A percentile compares a stretch with the other conserved stretches of the same genome.
phyloP scores from a whole-genome alignment of 148 eudicot species.

The Linanthus parryae region DNA sequence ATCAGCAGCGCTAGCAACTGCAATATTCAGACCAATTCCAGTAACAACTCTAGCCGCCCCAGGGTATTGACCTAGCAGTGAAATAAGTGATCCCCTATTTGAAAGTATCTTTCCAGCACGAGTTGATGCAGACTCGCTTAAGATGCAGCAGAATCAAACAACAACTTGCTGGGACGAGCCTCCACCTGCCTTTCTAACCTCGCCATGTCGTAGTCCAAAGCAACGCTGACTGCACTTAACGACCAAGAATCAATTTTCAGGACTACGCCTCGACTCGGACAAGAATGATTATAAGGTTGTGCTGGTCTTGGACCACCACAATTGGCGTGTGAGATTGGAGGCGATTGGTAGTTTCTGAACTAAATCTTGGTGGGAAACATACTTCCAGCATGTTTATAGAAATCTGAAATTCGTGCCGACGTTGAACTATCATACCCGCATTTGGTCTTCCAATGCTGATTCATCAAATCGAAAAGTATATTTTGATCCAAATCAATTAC shows the following conservation, averaged over 20 bases:
- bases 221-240: no score
- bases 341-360: slow-evolving; percentile 54
- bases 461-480: no score
- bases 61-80: slow-evolving; percentile 16
- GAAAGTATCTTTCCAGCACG: no score
- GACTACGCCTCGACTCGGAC: no score
- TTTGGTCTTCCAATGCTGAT: no score
- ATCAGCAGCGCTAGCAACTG: slow-evolving; percentile 39
- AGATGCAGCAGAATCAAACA: slow-evolving; percentile 36
- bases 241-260: slow-evolving; percentile 73
- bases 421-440: slow-evolving; percentile 73
- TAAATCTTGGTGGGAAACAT: slow-evolving; percentile 70
- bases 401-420: slow-evolving; percentile 62
- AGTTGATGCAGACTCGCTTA: no score
- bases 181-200: slow-evolving; percentile 49
- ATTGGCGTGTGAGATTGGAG: no score
- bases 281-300: no score
- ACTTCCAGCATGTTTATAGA: slow-evolving; percentile 64
- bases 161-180: slow-evolving; percentile 33
- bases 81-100: slow-evolving; percentile 26
- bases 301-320: no score
- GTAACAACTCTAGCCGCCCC: slow-evolving; percentile 16
- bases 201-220: no score
- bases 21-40: slow-evolving; percentile 10
- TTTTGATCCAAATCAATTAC: no score